Conservation (phyloP, 495 filamentous ascomycete genomes). For the Amphirosellinia nigrospora region DNA sequence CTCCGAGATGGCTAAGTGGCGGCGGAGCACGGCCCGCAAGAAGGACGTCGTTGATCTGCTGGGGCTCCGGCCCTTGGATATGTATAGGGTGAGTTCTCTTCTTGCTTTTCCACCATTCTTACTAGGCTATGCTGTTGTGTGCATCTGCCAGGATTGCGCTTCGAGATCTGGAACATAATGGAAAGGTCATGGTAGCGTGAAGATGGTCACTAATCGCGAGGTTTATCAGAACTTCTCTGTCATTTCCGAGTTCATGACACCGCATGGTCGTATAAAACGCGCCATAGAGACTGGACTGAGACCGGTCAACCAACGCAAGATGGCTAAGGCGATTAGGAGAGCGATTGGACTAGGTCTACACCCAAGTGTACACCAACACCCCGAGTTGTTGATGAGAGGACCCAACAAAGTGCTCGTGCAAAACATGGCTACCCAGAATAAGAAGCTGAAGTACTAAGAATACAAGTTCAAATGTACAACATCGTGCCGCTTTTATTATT, state of each 20-base stretch:
- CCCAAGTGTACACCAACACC: conserved; percentile 90
- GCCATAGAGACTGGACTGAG: conserved; percentile 75
- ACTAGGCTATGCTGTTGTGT: background rate
- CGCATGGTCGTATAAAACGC: conserved; percentile 84
- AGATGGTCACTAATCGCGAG: conserved; percentile 8
- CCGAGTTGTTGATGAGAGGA: conserved; percentile 71
- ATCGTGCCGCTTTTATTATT: conserved; percentile 29
- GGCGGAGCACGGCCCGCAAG: conserved; percentile 40
- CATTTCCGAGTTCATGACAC: conserved; percentile 86
- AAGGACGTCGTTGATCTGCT: conserved; percentile 82
- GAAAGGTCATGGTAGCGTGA: background rate
- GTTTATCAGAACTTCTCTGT: conserved; percentile 83
- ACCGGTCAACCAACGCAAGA: conserved; percentile 86
- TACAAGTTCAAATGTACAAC: conserved; percentile 24
- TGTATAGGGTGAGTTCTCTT: conserved; percentile 74
- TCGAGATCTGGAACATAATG: conserved; percentile 18
- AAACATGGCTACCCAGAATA: conserved; percentile 25
- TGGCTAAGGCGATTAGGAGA: conserved; percentile 89
- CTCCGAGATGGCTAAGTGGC: conserved; percentile 74
- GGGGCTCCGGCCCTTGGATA: conserved; percentile 78
- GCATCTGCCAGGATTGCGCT: background rate
- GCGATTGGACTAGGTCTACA: conserved; percentile 89
- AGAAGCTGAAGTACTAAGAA: conserved; percentile 9
- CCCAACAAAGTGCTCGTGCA: conserved; percentile 23
- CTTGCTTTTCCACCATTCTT: conserved; percentile 2